phyloP scores from a whole-genome alignment of 345 rosid species.

The Gossypium ekmanianum region DNA sequence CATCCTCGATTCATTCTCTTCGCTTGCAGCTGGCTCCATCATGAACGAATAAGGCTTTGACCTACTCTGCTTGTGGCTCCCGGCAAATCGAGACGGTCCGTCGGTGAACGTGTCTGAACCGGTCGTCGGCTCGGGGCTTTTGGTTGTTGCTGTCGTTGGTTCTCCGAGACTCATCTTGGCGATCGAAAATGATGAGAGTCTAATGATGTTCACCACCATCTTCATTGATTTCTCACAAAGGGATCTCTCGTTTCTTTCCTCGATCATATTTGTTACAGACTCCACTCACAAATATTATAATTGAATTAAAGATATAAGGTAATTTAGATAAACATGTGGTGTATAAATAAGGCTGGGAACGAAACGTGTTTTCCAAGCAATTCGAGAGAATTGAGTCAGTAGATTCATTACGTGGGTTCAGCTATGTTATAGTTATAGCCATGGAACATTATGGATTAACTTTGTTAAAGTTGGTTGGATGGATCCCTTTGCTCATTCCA shows the following conservation, averaged over 20 bases:
- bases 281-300: background rate
- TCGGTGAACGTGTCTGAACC: conserved; percentile 17
- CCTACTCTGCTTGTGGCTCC: conserved; percentile 6
- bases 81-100: conserved; percentile 14
- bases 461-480: conserved; percentile 15
- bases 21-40: conserved; percentile 32
- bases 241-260: conserved; percentile 33
- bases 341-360: conserved; percentile 2
- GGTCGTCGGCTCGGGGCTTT: background rate
- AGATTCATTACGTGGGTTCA: background rate
- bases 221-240: conserved; percentile 48
- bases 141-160: conserved; percentile 23
- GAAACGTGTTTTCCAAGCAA: conserved; percentile 24
- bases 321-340: background rate
- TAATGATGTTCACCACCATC: conserved; percentile 42
- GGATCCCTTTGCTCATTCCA: conserved; percentile 18
- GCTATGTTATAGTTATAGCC: background rate
- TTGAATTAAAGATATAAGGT: background rate
- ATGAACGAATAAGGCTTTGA: conserved; percentile 30
- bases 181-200: conserved; percentile 48
- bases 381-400: background rate
- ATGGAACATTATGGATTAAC: background rate
- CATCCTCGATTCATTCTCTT: conserved; percentile 17
- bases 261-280: conserved; percentile 23
- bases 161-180: conserved; percentile 48